phyloP scores from a whole-genome alignment of 768 basidiomycete genomes.

The Psilocybe azurescens region DNA sequence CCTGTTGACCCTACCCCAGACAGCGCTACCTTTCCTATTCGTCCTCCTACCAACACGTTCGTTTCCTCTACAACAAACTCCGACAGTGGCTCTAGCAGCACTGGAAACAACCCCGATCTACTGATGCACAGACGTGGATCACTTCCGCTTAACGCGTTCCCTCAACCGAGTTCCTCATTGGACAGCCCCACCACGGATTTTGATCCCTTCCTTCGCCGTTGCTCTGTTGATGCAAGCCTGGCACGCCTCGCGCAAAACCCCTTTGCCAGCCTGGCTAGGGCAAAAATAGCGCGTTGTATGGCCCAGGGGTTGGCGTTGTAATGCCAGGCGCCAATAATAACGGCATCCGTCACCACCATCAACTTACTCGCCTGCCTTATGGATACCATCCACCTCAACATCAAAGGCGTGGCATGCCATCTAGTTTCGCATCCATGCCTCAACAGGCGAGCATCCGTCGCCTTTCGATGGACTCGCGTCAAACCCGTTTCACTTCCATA shows the following conservation, averaged over 20 bases:
- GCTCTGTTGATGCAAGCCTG: constrained; percentile 53
- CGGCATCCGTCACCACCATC: constrained; percentile 32
- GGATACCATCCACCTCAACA: constrained; percentile 26
- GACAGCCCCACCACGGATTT: constrained; percentile 42
- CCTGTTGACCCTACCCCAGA: constrained; percentile 41
- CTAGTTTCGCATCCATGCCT: constrained; percentile 32
- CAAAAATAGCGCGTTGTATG: constrained; percentile 53
- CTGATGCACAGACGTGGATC: constrained; percentile 57
- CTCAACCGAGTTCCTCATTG: constrained; percentile 30
- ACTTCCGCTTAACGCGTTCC: constrained; percentile 52
- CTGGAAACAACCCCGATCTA: constrained; percentile 23
- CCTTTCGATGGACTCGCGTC: constrained; percentile 45
- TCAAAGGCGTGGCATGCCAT: constrained; percentile 23
- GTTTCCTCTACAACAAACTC: constrained; percentile 19
- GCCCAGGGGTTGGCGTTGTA: constrained; percentile 39
- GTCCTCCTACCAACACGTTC: constrained; percentile 36
- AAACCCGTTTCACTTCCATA: constrained; percentile 39
- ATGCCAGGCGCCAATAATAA: constrained; percentile 25
- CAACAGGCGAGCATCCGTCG: constrained; percentile 45
- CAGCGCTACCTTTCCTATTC: constrained; percentile 33
- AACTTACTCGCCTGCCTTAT: constrained; percentile 35
- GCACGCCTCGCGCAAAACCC: constrained; percentile 56
- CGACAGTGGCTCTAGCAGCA: background rate
- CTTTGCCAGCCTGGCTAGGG: constrained; percentile 53
- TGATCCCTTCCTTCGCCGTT: constrained; percentile 48